Conservation (phyloP, 1,139 yeast genomes). For the Candida glucosophila region DNA sequence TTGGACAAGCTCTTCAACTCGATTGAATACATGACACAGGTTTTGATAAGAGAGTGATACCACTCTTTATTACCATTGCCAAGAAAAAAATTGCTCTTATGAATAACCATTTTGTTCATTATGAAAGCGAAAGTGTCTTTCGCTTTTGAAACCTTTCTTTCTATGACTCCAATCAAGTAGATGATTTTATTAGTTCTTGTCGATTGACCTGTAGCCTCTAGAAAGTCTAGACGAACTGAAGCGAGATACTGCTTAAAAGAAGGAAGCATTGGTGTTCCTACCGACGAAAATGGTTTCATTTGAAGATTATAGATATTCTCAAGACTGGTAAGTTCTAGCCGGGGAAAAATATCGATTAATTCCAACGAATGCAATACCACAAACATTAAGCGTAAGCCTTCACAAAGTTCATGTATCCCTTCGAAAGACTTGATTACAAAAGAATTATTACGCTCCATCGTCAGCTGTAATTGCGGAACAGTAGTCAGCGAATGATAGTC, state of each 20-base stretch:
- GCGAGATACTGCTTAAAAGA: constrained; percentile 26
- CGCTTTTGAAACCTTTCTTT: neutral
- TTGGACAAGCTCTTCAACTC: constrained; percentile 11
- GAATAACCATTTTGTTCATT: too few relatives aligned
- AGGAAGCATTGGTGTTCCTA: constrained; percentile 71
- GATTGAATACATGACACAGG: constrained; percentile 14
- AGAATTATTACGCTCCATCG: constrained; percentile 10
- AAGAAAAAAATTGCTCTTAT: too few relatives aligned
- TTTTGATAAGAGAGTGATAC: constrained; percentile 17
- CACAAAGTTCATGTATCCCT: constrained; percentile 26
- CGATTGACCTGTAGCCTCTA: constrained; percentile 1
- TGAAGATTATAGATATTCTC: constrained; percentile 56
- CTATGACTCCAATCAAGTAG: neutral
- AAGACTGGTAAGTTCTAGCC: constrained; percentile 29
- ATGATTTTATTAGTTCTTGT: neutral
- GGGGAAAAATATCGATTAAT: constrained; percentile 25
- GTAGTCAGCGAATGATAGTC: constrained; percentile 10
- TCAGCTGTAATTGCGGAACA: constrained; percentile 17
- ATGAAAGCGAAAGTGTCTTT: neutral
- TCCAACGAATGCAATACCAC: constrained; percentile 16
- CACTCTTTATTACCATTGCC: too few relatives aligned
- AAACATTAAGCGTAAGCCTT: constrained; percentile 14
- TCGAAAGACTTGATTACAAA: constrained; percentile 24
- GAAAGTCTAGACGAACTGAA: constrained; percentile 10
- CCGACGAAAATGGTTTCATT: constrained; percentile 75